Evolutionary conservation across 108 stramenopile genomes (phyloP).

Genomic region (Bacterosira constricta): DNA sequence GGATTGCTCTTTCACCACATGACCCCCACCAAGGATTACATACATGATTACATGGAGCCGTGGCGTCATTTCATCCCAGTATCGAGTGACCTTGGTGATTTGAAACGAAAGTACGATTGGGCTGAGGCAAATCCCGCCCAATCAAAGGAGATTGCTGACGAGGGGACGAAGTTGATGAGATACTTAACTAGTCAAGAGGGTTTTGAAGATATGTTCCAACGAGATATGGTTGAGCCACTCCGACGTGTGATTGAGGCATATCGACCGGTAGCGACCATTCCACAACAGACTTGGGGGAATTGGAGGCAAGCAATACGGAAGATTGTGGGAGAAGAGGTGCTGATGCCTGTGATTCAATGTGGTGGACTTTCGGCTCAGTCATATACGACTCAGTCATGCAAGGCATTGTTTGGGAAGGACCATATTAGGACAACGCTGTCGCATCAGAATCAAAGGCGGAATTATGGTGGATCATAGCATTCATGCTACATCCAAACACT

Average conservation of each 20-base stretch:
- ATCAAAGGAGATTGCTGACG: slow-evolving; percentile 12
- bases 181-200: slow-evolving; percentile 10
- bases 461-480: background rate
- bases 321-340: background rate
- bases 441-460: background rate
- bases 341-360: background rate
- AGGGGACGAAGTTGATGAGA: slow-evolving; percentile 5
- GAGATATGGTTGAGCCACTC: slow-evolving; percentile 12
- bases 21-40: slow-evolving; percentile 46
- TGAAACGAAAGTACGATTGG: slow-evolving; percentile 31
- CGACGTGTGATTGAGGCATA: slow-evolving; percentile 21
- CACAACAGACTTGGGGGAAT: background rate
- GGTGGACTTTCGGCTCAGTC: background rate
- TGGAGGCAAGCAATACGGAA: background rate
- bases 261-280: too few species aligned
- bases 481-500: slow-evolving; percentile 92
- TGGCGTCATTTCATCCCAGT: slow-evolving; percentile 55
- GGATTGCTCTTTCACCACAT: slow-evolving; percentile 53
- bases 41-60: slow-evolving; percentile 28
- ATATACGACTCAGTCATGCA: background rate
- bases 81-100: slow-evolving; percentile 21
- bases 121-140: slow-evolving; percentile 23
- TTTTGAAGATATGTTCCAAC: slow-evolving; percentile 4
- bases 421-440: background rate
- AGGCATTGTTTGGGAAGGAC: background rate